Evolutionary conservation across 371 early-diverging fungal species (phyloP).

Genomic region (Choanephora cucurbitarum): DNA sequence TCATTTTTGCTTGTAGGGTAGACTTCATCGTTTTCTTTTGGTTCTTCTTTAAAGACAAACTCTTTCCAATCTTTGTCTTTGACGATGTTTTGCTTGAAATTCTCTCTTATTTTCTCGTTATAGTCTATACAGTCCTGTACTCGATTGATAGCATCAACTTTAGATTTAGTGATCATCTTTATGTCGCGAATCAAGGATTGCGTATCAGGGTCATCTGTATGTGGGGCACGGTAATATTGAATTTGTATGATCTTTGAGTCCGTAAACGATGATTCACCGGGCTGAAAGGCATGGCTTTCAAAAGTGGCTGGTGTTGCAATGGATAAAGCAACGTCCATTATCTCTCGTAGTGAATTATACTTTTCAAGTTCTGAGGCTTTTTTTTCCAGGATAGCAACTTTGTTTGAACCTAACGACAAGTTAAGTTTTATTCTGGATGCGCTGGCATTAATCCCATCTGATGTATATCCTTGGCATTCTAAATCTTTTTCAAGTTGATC

Average conservation of each 20-base stretch:
- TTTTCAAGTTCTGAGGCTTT: slow-evolving; percentile 29
- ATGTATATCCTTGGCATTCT: not conserved
- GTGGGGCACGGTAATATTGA: slow-evolving; percentile 57
- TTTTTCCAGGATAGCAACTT: slow-evolving; percentile 16
- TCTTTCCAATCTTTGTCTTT: slow-evolving; percentile 44
- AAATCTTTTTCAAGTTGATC: slow-evolving; percentile 13
- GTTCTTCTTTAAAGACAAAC: slow-evolving; percentile 25
- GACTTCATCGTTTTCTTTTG: too few relatives aligned
- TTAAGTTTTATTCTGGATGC: slow-evolving; percentile 4
- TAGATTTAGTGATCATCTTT: slow-evolving; percentile 31
- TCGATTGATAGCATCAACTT: slow-evolving; percentile 47
- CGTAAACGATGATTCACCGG: slow-evolving; percentile 21
- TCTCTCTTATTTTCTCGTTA: slow-evolving; percentile 37
- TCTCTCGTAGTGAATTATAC: slow-evolving; percentile 23
- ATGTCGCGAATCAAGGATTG: slow-evolving; percentile 36
- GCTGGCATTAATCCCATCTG: not conserved
- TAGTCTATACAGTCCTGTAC: slow-evolving; percentile 53
- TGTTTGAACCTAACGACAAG: slow-evolving; percentile 23
- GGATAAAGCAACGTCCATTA: slow-evolving; percentile 38
- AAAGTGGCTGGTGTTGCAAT: slow-evolving; percentile 41
- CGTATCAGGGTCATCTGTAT: slow-evolving; percentile 36
- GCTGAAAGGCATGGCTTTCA: not conserved
- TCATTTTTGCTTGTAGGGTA: not conserved
- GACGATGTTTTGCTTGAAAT: slow-evolving; percentile 39
- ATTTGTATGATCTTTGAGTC: slow-evolving; percentile 51